phyloP scores from a whole-genome alignment of 495 filamentous ascomycete species.

The Copromyces sp. region DNA sequence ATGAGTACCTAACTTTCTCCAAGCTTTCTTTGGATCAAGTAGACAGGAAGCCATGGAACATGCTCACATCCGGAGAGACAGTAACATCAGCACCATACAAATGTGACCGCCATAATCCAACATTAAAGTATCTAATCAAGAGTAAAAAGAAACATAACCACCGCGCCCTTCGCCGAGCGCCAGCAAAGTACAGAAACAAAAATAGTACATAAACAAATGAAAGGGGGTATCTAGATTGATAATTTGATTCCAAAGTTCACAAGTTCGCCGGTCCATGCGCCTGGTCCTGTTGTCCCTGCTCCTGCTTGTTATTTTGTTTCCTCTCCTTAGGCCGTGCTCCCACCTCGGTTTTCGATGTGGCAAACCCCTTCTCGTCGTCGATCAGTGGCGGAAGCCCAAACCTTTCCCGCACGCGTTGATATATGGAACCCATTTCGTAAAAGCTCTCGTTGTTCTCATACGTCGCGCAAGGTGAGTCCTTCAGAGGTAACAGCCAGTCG shows the following conservation, averaged over 20 bases:
- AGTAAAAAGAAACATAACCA: not conserved
- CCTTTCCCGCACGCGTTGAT: conserved; percentile 26
- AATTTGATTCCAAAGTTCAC: conserved; percentile 1
- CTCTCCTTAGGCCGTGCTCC: not conserved
- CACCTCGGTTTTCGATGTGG: not conserved
- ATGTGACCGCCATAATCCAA: not conserved
- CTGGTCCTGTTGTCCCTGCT: not conserved
- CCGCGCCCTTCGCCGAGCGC: not conserved
- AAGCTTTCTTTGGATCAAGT: too few species aligned
- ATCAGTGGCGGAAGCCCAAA: conserved; percentile 25
- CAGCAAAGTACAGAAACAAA: not conserved
- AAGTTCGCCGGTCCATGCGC: conserved; percentile 1
- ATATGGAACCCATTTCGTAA: conserved; percentile 36
- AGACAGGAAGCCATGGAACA: not conserved
- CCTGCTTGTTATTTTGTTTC: conserved; percentile 8
- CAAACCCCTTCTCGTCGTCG: not conserved
- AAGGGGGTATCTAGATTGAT: conserved; percentile 9
- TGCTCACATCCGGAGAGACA: not conserved
- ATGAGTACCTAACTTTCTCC: not conserved
- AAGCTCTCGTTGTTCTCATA: conserved; percentile 39
- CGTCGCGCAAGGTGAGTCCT: conserved; percentile 48
- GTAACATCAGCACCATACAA: not conserved
- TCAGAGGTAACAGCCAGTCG: conserved; percentile 69
- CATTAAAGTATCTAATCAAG: not conserved
- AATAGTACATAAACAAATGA: not conserved